Percentiles rank a stretch among this genome's conserved stretches.
Conservation (phyloP, 192 early-diverging fungal genomes). For the Backusella westeae region DNA sequence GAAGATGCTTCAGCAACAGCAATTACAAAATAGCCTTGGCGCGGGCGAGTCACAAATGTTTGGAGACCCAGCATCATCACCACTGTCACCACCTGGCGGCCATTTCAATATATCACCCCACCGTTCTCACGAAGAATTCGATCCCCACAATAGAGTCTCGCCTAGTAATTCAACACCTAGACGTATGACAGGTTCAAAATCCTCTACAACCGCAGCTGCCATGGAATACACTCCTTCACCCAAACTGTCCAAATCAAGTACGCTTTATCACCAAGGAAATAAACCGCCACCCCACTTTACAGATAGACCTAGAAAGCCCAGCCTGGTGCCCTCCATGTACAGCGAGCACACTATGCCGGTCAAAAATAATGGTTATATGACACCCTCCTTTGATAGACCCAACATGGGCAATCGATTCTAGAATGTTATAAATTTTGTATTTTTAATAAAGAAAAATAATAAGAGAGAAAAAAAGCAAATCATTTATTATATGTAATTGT, state of each 20-base stretch:
- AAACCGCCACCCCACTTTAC: neutral
- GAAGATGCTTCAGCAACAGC: conserved; percentile 49
- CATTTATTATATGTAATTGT: neutral
- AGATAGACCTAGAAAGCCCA: conserved; percentile 7
- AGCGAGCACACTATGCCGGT: neutral
- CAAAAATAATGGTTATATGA: neutral
- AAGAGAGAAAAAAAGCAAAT: neutral
- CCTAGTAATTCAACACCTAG: conserved; percentile 1
- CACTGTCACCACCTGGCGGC: neutral
- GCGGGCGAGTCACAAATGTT: neutral
- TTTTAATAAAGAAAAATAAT: neutral
- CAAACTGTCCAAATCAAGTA: conserved; percentile 16
- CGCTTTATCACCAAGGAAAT: neutral
- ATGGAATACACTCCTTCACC: neutral
- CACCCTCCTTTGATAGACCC: conserved; percentile 2
- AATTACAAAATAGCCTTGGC: neutral
- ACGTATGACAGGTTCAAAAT: conserved; percentile 11
- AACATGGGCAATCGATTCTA: conserved; percentile 15
- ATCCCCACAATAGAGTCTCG: neutral
- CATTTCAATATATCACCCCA: neutral
- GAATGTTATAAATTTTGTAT: neutral
- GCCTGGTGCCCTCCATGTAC: conserved; percentile 3
- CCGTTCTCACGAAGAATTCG: neutral
- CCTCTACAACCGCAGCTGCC: neutral
- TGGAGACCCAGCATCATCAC: neutral